phyloP scores from a whole-genome alignment of 73 alveolate genomes.

The Symbiodinium pilosum region DNA sequence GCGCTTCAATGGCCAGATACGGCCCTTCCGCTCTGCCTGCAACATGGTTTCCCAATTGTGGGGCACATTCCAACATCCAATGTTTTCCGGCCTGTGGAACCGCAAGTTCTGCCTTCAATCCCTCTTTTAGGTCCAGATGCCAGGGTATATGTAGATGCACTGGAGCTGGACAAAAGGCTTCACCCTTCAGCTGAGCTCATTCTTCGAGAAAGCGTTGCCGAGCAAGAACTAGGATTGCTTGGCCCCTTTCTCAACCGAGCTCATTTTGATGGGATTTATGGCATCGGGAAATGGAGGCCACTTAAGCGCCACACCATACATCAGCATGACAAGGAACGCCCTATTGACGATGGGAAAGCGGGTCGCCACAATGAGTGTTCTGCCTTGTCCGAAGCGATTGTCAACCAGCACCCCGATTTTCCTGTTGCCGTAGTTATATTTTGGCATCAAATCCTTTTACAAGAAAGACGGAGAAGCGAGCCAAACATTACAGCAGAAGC shows the following conservation, averaged over 20 bases:
- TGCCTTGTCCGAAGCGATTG: background rate
- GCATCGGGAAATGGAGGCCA: background rate
- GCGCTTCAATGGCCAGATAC: background rate
- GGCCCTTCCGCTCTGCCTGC: background rate
- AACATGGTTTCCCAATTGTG: background rate
- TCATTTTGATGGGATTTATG: background rate
- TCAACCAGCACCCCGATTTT: constrained; percentile 8
- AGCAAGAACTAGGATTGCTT: background rate
- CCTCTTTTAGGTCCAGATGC: background rate
- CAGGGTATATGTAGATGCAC: background rate
- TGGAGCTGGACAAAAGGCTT: background rate
- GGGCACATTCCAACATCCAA: background rate
- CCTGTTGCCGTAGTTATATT: background rate
- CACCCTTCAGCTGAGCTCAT: constrained; percentile 17
- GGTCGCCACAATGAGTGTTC: constrained; percentile 9
- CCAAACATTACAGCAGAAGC: background rate
- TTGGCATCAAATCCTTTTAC: background rate
- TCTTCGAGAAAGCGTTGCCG: background rate
- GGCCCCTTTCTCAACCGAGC: background rate
- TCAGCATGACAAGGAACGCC: background rate
- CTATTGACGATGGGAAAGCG: constrained; percentile 29
- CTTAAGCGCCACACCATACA: background rate
- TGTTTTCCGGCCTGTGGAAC: background rate
- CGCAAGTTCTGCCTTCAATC: background rate
- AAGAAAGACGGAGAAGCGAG: background rate